Conservation (phyloP, 495 filamentous ascomycete species). For the Xylaria telfairii region DNA sequence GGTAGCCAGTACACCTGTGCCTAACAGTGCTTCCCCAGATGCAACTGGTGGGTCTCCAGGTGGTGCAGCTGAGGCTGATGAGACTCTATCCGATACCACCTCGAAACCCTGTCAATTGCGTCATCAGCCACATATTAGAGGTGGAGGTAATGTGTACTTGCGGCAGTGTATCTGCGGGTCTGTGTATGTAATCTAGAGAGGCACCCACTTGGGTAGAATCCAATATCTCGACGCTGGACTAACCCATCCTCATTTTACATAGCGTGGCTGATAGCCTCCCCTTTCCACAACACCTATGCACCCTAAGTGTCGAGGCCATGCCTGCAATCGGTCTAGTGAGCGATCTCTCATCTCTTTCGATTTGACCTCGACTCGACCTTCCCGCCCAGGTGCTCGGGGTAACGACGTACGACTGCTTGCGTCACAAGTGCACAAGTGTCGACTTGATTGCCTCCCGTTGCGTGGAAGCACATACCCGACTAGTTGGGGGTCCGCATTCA, state of each 20-base stretch:
- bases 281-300: too few species aligned
- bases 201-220: neutral
- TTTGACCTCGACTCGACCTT: neutral
- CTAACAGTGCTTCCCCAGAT: conserved; percentile 1
- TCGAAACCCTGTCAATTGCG: conserved; percentile 1
- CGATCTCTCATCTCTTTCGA: neutral
- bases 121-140: conserved; percentile 9
- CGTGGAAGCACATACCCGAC: neutral
- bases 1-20: neutral
- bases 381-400: neutral
- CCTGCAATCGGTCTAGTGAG: neutral
- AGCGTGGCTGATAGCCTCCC: neutral
- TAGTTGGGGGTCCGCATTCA: neutral
- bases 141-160: neutral
- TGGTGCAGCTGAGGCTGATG: conserved; percentile 1
- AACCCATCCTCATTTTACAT: neutral
- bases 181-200: neutral
- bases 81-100: neutral
- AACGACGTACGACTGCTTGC: neutral
- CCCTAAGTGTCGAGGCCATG: too few species aligned
- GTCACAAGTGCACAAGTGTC: conserved; percentile 2
- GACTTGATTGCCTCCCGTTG: neutral
- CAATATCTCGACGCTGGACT: neutral
- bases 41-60: neutral
- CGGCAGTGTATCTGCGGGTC: neutral